A percentile compares a stretch with the other conserved stretches of the same genome.
These are phyloP conservation scores for Scedosporium boydii DNA, from an alignment of 2,329 filamentous ascomycete genomes.

Conservation along the genomic window DNA sequence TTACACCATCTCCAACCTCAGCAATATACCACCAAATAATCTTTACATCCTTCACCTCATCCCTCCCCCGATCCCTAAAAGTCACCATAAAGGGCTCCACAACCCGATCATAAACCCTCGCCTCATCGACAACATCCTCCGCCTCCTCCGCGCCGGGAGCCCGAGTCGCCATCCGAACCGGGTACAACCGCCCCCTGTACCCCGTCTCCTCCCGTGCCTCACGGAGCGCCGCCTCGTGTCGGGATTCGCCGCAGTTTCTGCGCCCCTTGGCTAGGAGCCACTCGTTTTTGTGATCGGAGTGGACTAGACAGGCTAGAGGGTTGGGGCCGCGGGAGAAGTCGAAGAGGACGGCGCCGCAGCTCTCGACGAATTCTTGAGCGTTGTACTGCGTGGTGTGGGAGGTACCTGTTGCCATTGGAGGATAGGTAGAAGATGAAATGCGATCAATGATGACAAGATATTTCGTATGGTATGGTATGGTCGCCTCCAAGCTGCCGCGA, in stretches of 20 bases:
- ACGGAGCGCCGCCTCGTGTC: constrained; percentile 9
- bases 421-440: not conserved
- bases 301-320: constrained; percentile 10
- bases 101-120: constrained; percentile 10
- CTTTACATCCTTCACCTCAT: not conserved
- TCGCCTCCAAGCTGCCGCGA: too few species aligned
- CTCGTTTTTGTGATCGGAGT: not conserved
- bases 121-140: constrained; percentile 9
- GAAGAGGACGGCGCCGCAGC: constrained; percentile 11
- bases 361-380: constrained; percentile 10
- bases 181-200: constrained; percentile 7
- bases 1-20: not conserved
- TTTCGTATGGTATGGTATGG: too few species aligned
- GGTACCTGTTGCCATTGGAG: not conserved
- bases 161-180: constrained; percentile 9
- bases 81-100: not conserved
- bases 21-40: not conserved
- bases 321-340: constrained; percentile 5
- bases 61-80: not conserved
- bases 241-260: constrained; percentile 9
- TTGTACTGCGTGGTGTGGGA: constrained; percentile 1
- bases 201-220: constrained; percentile 11
- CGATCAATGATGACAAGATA: too few species aligned
- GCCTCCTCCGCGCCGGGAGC: constrained; percentile 7
- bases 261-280: constrained; percentile 13